Conservation (phyloP, 176 grass and related monocot genomes). For the Metroxylon sagu region DNA sequence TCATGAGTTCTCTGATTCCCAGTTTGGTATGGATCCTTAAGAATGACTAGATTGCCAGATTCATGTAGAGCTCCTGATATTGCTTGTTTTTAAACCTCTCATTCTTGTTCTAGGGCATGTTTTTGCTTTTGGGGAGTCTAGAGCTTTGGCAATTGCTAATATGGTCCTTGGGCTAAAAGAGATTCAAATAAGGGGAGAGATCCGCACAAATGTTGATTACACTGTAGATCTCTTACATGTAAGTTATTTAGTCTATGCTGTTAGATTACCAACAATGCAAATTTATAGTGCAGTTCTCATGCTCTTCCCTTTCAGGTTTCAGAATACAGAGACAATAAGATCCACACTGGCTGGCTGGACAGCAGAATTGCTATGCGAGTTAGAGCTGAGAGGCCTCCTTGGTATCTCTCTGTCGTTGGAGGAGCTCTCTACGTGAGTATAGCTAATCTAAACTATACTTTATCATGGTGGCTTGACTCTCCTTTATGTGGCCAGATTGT, state of each 20-base stretch:
- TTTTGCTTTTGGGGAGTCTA: slow-evolving; percentile 98
- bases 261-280: slow-evolving; percentile 4
- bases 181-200: slow-evolving; percentile 98
- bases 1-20: slow-evolving; percentile 97
- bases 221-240: slow-evolving; percentile 99
- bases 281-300: slow-evolving; percentile 20
- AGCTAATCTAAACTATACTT: neutral
- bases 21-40: slow-evolving; percentile 63
- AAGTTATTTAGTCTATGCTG: slow-evolving; percentile 26
- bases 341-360: slow-evolving; percentile 95
- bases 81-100: slow-evolving; percentile 18
- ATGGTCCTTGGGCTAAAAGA: slow-evolving; percentile 99
- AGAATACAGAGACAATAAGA: slow-evolving; percentile 94
- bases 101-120: slow-evolving; percentile 66
- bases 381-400: slow-evolving; percentile 97
- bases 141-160: slow-evolving; percentile 87
- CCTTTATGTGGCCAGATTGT: neutral
- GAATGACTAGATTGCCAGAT: slow-evolving; percentile 3
- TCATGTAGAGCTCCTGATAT: slow-evolving; percentile 6
- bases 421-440: slow-evolving; percentile 82
- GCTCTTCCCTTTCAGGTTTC: slow-evolving; percentile 32
- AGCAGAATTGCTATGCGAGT: slow-evolving; percentile 99
- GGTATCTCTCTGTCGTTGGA: slow-evolving; percentile 98
- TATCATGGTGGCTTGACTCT: neutral
- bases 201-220: slow-evolving; percentile 98